A percentile compares a stretch with the other conserved stretches of the same genome.
These are phyloP conservation scores for Chrysosphaeria jannelii DNA, from an alignment of 2,329 filamentous ascomycete genomes.

Conservation along the genomic window DNA sequence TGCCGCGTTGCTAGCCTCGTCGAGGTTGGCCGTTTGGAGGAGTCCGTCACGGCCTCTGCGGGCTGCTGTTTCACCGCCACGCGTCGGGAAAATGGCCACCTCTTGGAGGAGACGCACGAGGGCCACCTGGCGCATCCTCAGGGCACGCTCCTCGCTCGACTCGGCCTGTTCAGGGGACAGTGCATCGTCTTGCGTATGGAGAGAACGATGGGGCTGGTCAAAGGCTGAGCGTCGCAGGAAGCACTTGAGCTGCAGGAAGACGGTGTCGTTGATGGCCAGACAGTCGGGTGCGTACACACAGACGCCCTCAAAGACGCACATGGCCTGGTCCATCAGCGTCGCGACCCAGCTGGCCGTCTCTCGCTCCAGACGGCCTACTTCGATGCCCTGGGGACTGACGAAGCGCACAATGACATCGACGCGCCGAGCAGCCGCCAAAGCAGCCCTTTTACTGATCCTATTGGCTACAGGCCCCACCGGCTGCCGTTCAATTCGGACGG, in stretches of 20 bases:
- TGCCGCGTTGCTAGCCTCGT: too few relatives aligned
- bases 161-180: conserved; percentile 54
- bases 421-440: conserved; percentile 27
- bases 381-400: conserved; percentile 45
- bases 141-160: conserved; percentile 51
- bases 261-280: conserved; percentile 66
- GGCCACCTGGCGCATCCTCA: conserved; percentile 61
- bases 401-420: conserved; percentile 79
- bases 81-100: conserved; percentile 51
- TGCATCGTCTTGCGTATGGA: too few relatives aligned
- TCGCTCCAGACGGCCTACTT: conserved; percentile 64
- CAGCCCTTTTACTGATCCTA: conserved; percentile 10
- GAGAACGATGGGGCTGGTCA: conserved; percentile 22
- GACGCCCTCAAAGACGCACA: conserved; percentile 62
- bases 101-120: conserved; percentile 74
- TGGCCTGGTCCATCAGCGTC: conserved; percentile 62
- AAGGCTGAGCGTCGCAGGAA: conserved; percentile 52
- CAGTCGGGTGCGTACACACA: conserved; percentile 75
- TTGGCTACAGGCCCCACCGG: conserved; percentile 29
- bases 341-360: conserved; percentile 82
- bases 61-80: conserved; percentile 40
- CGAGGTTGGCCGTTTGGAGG: conserved; percentile 62
- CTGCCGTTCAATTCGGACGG: conserved; percentile 63
- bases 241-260: conserved; percentile 69
- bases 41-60: conserved; percentile 61